Evolutionary conservation across 2,329 filamentous ascomycete genomes (phyloP), one percentile per base, ranked within the genome.

Genomic region (Fusarium tanahbumbuense): DNA sequence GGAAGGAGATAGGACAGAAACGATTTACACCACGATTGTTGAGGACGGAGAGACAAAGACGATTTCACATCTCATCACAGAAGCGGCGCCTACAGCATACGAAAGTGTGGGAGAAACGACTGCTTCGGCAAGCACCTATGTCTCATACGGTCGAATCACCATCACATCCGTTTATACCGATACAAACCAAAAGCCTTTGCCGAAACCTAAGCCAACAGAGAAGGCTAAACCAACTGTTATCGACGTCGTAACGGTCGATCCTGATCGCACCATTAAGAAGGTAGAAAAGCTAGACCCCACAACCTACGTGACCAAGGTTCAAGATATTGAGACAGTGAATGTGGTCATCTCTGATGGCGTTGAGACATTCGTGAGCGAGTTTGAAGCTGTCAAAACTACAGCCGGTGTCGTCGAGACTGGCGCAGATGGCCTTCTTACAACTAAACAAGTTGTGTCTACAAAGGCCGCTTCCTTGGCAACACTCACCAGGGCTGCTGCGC

Each of bases 91-190:
- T 3, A 74, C 64, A 16, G 56, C 42, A 5, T 59, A 68, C 9
- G 27, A 61, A 18, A 71, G 61, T 12, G 64, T 68, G 11, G 73
- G 73, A 28, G 67, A 72, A 23, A 74, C 70, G 16, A 75, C 73
- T 8, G 67, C 71, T 12, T 66, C 66, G 6, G 59, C 73, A 2
- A 75, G 61, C 8, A 75, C 71, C 8, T 75, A 74, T 27, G 70
- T 75, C 34, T 67, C 63, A 12, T 69, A 74, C 18, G 73, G 73
- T 3, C 63, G 63, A 52, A 71, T 74, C 42, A 75, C 73, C 1
- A 69, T 75, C n/a, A 75, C 72, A 1, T 72, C 70, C 20, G 54
- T 68, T 6, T 73, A 68, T 20, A 75, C 73, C 6, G 59, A 70
- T 5, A 56, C 72, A 12, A 53, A 65, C 2, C 60, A 67, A 42